Base-by-base conservation (phyloP, 1,139 yeast species). In the Pichia sp. region DNA sequence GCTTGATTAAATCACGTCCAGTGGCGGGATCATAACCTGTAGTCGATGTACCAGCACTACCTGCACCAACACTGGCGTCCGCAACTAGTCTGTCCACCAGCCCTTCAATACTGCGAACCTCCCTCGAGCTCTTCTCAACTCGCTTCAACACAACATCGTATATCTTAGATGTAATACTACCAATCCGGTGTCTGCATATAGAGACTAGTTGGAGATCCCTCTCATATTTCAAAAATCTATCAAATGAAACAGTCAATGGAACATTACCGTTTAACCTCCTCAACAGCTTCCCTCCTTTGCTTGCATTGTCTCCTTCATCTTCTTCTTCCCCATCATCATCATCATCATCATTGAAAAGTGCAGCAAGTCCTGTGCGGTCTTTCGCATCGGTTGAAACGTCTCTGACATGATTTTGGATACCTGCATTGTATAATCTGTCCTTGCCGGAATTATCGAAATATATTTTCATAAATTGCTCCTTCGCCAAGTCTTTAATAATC, bases 111-210 rank as follows among this genome's bases (percentile, higher is more conserved):
- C 71, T 66, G 7, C 65, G 57, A 8, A 75, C 70, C 29, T 68
- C 68, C 9, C 85, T 81, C 6, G 85, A 75, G 49, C 74, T 71
- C 55, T 75, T 76, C 67, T 91, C 97, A 36, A 87, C 74, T 44
- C 78, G 67, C 46, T 72, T 65, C 58, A 93, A 75, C 6, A 85
- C 82, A 8, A 77, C 71, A 52, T 78, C 75, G 66, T 87, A 93
- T 7, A 95, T 77, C 51, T 76, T 73, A 0, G 95, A 79, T 0
- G 95, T 76, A 3, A 86, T 70, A 12, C 77, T 70, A 6, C 99
- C 99, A 48, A 91, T 72, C 57, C 92, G 77, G 50, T 86, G 83
- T 44, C 77, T 76, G 17, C 86, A 88, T 52, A 87, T 76, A 45
- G 80, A 80, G 1, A 76, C 80, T 33, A 93, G 75, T 58, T 87